These are phyloP conservation scores for Barbarea vulgaris DNA, from an alignment of 345 rosid species.

Conservation along the genomic window DNA sequence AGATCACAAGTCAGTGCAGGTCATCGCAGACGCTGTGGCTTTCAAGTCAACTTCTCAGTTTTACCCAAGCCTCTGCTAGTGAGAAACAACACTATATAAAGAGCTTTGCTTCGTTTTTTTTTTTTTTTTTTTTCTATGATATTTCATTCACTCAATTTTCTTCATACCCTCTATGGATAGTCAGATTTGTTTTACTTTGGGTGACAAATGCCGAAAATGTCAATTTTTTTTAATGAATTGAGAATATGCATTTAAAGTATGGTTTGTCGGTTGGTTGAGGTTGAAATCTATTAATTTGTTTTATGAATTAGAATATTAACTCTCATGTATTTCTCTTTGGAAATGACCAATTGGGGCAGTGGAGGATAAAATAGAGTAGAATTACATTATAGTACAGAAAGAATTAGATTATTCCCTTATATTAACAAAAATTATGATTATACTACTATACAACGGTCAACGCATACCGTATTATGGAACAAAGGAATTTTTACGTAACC, in stretches of 20 bases:
- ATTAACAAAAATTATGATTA: too few species aligned
- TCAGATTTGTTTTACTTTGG: neutral
- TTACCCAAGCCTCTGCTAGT: slow-evolving; percentile 75
- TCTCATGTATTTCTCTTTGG: neutral
- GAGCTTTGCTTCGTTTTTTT: neutral
- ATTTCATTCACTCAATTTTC: neutral
- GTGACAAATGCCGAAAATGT: neutral
- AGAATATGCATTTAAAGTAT: neutral
- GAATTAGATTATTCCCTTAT: neutral
- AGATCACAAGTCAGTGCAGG: slow-evolving; percentile 41
- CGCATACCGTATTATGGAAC: neutral
- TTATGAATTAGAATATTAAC: neutral
- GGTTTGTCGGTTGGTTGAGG: slow-evolving; percentile 21
- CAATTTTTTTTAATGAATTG: neutral
- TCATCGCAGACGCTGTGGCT: slow-evolving; percentile 52
- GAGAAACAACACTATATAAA: neutral
- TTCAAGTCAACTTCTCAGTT: slow-evolving; percentile 64
- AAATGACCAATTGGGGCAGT: neutral
- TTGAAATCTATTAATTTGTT: neutral
- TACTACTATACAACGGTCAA: neutral
- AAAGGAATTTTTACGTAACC: neutral
- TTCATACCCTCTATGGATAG: neutral
- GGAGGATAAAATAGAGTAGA: neutral
- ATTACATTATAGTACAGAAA: too few species aligned
- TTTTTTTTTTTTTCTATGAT: neutral